Conservation (phyloP, 192 early-diverging fungal species). For the Coemansia sp. region DNA sequence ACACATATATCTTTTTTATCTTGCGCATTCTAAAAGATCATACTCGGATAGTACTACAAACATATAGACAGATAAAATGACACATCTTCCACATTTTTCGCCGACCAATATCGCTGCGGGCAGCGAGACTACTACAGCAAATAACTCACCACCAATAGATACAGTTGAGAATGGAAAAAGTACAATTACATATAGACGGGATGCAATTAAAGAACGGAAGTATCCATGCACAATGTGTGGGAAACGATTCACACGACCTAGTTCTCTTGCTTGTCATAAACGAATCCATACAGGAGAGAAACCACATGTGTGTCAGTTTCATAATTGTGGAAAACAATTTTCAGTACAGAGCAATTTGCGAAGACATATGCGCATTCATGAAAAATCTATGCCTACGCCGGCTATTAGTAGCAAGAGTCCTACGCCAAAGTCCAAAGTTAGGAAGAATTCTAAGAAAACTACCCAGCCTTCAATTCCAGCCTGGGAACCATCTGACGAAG, state of each 20-base stretch:
- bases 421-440: background rate
- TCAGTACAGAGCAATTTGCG: slow-evolving; percentile 51
- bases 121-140: background rate
- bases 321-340: slow-evolving; percentile 47
- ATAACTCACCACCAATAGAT: background rate
- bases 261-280: slow-evolving; percentile 51
- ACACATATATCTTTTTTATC: background rate
- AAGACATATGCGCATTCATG: slow-evolving; percentile 49
- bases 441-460: background rate
- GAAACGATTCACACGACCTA: slow-evolving; percentile 47
- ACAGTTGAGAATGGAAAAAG: background rate
- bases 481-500: background rate
- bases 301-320: slow-evolving; percentile 50
- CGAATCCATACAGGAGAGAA: slow-evolving; percentile 54
- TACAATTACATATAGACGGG: slow-evolving; percentile 9
- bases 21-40: background rate
- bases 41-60: background rate
- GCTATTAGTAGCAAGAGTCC: background rate
- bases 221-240: slow-evolving; percentile 42
- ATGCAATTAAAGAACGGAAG: slow-evolving; percentile 45
- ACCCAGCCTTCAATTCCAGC: background rate
- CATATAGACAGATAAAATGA: background rate
- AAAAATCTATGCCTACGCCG: slow-evolving; percentile 18
- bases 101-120: slow-evolving; percentile 10
- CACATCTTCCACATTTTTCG: background rate